Conservation (phyloP, 176 grass and related monocot genomes). For the Aechmea fasciata region DNA sequence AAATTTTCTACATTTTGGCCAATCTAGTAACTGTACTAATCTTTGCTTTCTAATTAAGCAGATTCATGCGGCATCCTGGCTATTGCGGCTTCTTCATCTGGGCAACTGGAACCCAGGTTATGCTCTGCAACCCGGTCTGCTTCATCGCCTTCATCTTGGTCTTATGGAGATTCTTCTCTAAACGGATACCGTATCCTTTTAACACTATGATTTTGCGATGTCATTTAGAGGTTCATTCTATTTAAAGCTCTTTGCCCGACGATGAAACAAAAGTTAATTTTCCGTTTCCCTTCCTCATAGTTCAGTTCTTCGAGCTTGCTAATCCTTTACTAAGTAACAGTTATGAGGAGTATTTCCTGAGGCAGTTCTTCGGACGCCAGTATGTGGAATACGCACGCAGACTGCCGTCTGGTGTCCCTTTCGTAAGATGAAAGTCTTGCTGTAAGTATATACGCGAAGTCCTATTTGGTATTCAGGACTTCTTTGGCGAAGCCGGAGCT, state of each 20-base stretch:
- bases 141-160: conserved; percentile 41
- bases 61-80: conserved; percentile 82
- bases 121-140: conserved; percentile 88
- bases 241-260: background rate
- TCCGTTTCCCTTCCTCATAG: background rate
- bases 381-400: conserved; percentile 62
- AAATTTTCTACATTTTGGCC: no score
- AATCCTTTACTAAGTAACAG: conserved; percentile 56
- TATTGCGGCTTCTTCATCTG: conserved; percentile 87
- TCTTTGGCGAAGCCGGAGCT: background rate
- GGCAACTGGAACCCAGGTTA: conserved; percentile 87
- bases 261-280: background rate
- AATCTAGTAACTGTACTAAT: background rate
- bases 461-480: conserved; percentile 4
- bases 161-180: conserved; percentile 73
- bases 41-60: conserved; percentile 25
- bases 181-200: conserved; percentile 81
- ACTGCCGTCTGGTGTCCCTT: conserved; percentile 76
- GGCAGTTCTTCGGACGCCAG: conserved; percentile 67
- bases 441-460: background rate
- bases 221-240: background rate
- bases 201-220: background rate
- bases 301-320: background rate
- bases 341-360: conserved; percentile 97
- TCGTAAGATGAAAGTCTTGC: conserved; percentile 51